These are phyloP conservation scores for Blastocystis sp. DNA, from an alignment of 352 stramenopile genomes.

Conservation along the genomic window DNA sequence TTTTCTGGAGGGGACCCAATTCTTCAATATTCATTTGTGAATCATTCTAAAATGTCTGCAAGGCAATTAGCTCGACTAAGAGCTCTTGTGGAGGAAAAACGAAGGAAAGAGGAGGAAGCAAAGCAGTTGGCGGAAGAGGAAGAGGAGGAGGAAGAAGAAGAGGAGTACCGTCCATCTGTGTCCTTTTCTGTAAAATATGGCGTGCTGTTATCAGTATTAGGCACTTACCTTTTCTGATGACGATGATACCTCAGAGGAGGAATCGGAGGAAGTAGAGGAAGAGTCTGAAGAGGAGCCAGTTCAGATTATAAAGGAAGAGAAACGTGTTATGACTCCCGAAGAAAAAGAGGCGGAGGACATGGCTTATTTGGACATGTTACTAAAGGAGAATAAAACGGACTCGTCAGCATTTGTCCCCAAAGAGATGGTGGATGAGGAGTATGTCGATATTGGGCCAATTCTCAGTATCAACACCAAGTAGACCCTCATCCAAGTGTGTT, in stretches of 20 bases:
- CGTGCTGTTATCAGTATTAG: neutral
- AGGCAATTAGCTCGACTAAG: conserved; percentile 2
- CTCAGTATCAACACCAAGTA: conserved; percentile 43
- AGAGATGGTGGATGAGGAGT: neutral
- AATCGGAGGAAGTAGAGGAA: neutral
- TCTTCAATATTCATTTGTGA: too few species aligned
- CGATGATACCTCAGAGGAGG: neutral
- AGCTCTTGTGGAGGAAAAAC: conserved; percentile 46
- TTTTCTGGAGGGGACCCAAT: too few species aligned
- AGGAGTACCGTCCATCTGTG: neutral
- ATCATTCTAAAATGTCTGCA: conserved; percentile 1
- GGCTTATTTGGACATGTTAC: neutral
- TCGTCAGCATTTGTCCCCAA: neutral
- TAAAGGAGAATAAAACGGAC: neutral
- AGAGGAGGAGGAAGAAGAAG: conserved; percentile 5
- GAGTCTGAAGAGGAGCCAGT: neutral
- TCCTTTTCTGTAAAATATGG: conserved; percentile 2
- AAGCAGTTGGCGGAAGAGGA: neutral
- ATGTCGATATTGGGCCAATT: neutral
- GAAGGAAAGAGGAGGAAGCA: neutral
- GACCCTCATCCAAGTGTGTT: neutral
- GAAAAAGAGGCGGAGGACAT: neutral
- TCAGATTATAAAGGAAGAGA: neutral
- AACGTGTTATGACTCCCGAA: neutral
- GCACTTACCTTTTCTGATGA: conserved; percentile 7